Percentiles rank a stretch among this genome's conserved stretches.
Conservation (phyloP, 2,329 filamentous ascomycete species). For the Lachnellula subtilissima region DNA sequence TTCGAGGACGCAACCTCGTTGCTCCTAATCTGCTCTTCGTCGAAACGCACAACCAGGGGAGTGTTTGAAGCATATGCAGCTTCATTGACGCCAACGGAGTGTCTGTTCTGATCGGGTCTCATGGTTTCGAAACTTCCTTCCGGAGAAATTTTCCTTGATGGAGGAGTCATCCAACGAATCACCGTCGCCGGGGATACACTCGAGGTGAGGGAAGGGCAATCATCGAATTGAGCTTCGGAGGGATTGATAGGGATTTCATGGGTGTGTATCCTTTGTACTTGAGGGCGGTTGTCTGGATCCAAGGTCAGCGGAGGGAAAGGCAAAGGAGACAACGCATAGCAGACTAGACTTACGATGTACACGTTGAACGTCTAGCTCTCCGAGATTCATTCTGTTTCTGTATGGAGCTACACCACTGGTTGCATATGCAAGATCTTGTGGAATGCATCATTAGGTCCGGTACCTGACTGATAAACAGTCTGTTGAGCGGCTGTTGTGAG, state of each 20-base stretch:
- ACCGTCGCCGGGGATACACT: conserved; percentile 25
- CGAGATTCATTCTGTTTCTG: conserved; percentile 25
- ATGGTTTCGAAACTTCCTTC: conserved; percentile 12
- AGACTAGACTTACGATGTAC: conserved; percentile 24
- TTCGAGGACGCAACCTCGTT: conserved; percentile 20
- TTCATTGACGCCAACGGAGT: conserved; percentile 21
- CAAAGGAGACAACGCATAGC: conserved; percentile 1
- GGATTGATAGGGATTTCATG: conserved; percentile 20
- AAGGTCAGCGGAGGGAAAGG: conserved; percentile 14
- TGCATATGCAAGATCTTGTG: conserved; percentile 22
- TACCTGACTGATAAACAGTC: conserved; percentile 16
- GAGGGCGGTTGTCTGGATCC: conserved; percentile 20
- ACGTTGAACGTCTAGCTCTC: conserved; percentile 17
- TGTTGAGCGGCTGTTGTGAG: conserved; percentile 17
- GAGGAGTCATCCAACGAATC: conserved; percentile 26
- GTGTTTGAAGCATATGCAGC: conserved; percentile 18
- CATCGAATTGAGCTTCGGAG: conserved; percentile 19
- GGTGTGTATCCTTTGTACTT: conserved; percentile 18
- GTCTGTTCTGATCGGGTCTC: conserved; percentile 10
- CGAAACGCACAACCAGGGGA: conserved; percentile 23
- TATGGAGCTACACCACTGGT: conserved; percentile 17
- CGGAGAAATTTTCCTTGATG: conserved; percentile 10
- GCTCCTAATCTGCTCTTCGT: conserved; percentile 27
- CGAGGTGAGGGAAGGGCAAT: conserved; percentile 23
- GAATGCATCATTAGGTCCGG: conserved; percentile 25